These are phyloP conservation scores for Orbilia javanica DNA, from an alignment of 2,329 filamentous ascomycete species.

Conservation along the genomic window DNA sequence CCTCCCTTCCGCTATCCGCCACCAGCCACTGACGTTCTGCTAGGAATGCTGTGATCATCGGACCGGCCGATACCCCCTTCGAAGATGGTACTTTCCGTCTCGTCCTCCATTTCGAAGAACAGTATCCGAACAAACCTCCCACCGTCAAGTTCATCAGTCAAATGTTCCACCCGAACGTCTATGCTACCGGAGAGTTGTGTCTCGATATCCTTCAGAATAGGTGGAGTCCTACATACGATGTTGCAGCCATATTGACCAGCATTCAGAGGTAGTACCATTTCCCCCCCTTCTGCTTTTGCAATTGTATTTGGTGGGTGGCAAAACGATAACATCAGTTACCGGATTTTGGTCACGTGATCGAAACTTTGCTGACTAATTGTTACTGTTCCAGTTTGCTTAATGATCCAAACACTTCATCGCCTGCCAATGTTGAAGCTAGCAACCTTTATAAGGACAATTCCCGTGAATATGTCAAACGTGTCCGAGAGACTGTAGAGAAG, in stretches of 20 bases:
- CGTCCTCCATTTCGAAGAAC: constrained; percentile 99
- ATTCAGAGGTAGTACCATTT: constrained; percentile 83
- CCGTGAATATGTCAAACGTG: constrained; percentile 94
- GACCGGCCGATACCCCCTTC: constrained; percentile 94
- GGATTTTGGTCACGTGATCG: constrained; percentile 40
- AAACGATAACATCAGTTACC: constrained; percentile 18
- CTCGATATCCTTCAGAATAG: constrained; percentile 97
- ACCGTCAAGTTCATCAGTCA: constrained; percentile 98
- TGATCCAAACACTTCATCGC: constrained; percentile 97
- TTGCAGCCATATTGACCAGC: constrained; percentile 94
- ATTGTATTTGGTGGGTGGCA: neutral
- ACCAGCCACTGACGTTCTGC: constrained; percentile 7
- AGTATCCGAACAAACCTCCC: constrained; percentile 98
- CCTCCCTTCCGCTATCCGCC: constrained; percentile 63
- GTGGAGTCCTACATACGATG: constrained; percentile 99
- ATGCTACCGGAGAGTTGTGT: constrained; percentile 95
- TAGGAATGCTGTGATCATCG: constrained; percentile 99
- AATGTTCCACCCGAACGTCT: constrained; percentile 99
- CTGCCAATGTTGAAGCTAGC: constrained; percentile 96
- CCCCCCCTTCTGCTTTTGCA: neutral
- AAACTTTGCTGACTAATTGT: constrained; percentile 26
- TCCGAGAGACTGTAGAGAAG: constrained; percentile 97
- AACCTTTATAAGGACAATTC: constrained; percentile 99
- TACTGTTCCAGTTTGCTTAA: constrained; percentile 79
- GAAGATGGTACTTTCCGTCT: constrained; percentile 98